Base-by-base conservation (phyloP, 2,329 filamentous ascomycete genomes). In the Penicillium sp. region DNA sequence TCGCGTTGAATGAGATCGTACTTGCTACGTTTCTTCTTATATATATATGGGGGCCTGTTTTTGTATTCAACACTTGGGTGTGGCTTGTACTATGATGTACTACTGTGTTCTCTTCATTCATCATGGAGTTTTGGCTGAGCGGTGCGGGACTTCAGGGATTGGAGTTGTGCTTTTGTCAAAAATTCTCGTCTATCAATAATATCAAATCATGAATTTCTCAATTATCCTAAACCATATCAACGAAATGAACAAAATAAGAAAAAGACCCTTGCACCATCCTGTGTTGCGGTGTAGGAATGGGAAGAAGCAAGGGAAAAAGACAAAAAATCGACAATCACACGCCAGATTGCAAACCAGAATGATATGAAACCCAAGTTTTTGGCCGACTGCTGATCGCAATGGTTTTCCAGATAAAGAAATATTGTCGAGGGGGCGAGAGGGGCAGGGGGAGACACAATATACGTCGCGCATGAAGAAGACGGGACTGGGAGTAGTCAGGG, bases 1-100 rank as follows among this genome's bases (percentile, higher is more conserved):
- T 85, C 82, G 90, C 66, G 67, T 65, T 43, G 55, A 67, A 29
- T 61, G 33, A 60, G 47, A 25, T 47, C 15, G 40, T 46, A 19
- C 27, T 33, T 15, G 12, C 27, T 17, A 25, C 13, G 35, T 25
- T 33, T n/a, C 23, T 33, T 54, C 8, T 15, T 2, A 17, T 47
- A 29, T 58, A 15, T 49, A 45, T 25, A 43, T 17, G 38, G 12
- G 33, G 33, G 12, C n/a, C 2, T 43, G 59, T 55, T 55, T 51
- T 37, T 62, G 54, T 61, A 63, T 66, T 69, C 68, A 71, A 65
- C 66, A 66, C 62, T 60, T 54, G 55, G 35, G 27, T 54, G 23
- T 37, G 50, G 35, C 41, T 54, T 58, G 56, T 57, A 57, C 53
- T 55, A 33, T 43, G 21, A 40, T 59, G 56, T 55, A 45, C 49